phyloP scores from a whole-genome alignment of 257 asterid species.

The Lavandula angustifolia region DNA sequence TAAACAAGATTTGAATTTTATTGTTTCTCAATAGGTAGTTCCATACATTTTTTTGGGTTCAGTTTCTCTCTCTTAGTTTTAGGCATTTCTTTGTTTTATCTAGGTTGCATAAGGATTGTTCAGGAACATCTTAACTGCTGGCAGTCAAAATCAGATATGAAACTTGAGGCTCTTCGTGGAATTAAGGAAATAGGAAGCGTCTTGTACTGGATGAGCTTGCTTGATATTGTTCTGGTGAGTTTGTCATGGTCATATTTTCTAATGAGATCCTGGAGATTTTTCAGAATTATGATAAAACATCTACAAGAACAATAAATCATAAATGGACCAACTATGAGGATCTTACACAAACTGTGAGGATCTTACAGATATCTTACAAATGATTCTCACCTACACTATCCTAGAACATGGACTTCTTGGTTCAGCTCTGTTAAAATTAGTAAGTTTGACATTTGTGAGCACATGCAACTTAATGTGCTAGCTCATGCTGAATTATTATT shows the following conservation, averaged over 20 bases:
- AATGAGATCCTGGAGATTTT: not conserved
- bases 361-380: not conserved
- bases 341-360: not conserved
- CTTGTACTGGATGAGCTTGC: constrained; percentile 96
- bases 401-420: constrained; percentile 4
- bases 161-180: constrained; percentile 82
- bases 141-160: constrained; percentile 82
- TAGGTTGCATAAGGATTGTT: constrained; percentile 79
- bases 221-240: constrained; percentile 89
- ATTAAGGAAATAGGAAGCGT: constrained; percentile 94
- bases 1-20: not conserved
- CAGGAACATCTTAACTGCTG: constrained; percentile 87
- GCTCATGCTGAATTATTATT: not conserved
- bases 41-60: not conserved
- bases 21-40: constrained; percentile 1
- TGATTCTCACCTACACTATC: not conserved
- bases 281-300: not conserved
- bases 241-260: constrained; percentile 7
- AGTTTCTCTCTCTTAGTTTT: constrained; percentile 11
- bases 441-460: not conserved
- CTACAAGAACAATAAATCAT: constrained; percentile 12
- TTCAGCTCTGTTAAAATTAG: constrained; percentile 4
- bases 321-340: constrained; percentile 10
- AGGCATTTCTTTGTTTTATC: constrained; percentile 27
- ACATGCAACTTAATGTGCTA: not conserved